Conservation (phyloP, 371 early-diverging fungal species). For the Mucor irregularis region DNA sequence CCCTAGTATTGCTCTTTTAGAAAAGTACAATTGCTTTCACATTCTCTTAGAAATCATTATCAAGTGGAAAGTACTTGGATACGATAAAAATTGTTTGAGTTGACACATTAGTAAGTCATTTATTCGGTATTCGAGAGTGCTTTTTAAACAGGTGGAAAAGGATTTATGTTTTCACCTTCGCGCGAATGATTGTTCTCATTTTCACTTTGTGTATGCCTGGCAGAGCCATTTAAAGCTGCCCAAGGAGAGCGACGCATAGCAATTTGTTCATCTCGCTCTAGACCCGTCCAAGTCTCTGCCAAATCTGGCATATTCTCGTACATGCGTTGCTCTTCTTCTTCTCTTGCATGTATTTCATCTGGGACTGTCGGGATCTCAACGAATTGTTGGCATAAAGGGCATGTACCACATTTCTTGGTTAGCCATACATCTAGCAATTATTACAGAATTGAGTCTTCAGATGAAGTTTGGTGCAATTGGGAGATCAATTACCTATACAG, state of each 20-base stretch:
- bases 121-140: too few relatives aligned
- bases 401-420: slow-evolving; percentile 44
- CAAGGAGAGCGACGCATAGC: slow-evolving; percentile 2
- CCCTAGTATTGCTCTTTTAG: too few relatives aligned
- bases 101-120: too few relatives aligned
- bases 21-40: too few relatives aligned
- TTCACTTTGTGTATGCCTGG: too few relatives aligned
- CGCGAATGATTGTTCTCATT: background rate
- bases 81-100: too few relatives aligned
- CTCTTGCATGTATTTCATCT: slow-evolving; percentile 1
- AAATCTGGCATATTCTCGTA: slow-evolving; percentile 5
- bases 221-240: background rate
- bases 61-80: too few relatives aligned
- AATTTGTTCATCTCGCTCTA: slow-evolving; percentile 4
- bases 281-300: slow-evolving; percentile 2
- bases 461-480: too few relatives aligned
- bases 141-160: too few relatives aligned
- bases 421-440: slow-evolving; percentile 51
- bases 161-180: background rate
- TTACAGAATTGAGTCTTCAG: too few relatives aligned
- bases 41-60: background rate
- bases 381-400: slow-evolving; percentile 45
- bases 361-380: slow-evolving; percentile 11
- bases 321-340: background rate
- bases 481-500: slow-evolving; percentile 64